Base-by-base conservation (phyloP, 1,284 basidiomycete genomes). In the Baeospora myosura region DNA sequence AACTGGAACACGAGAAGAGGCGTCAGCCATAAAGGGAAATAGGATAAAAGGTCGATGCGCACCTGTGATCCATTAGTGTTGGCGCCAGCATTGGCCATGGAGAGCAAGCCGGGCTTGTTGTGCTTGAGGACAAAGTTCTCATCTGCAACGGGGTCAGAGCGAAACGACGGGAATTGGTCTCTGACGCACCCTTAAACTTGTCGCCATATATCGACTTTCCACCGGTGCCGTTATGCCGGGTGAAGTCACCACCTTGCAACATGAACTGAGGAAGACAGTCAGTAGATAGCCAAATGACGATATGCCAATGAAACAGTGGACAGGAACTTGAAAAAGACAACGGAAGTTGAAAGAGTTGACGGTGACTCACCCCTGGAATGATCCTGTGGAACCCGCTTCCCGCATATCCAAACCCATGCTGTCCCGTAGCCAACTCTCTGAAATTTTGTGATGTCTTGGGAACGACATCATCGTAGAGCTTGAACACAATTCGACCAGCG, bases 141-240 rank as follows among this genome's bases (percentile, higher is more conserved):
- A 56, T 97, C 92, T 78, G 54, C 44, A 21, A 35, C 25, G 34
- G 26, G 23, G 33, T 38, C 21, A 23, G 41, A 24, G 11, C 22
- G 11, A 43, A 42, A 23, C 11, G 34, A 10, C 22, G 11, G 12
- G 28, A 17, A 38, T 22, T 4, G n/a, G 28, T 11, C 23, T 14
- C 11, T 21, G 6, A 65, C 72, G 20, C 44, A 87, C 84, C 85
- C 25, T 61, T 47, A 54, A 87, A 90, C 53, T 81, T 84, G 47
- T 78, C 72, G 12, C 94, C 95, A 50, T 95, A 98, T 57, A 98
- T 96, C 12, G 83, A 89, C 57, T 83, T 80, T 25, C 89, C 90
- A 32, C 95, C 95, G 0, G 92, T 93, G 12, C 82, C 93, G 56
- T 96, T 81, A 32, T 70, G 64, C 6, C 59, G 58, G 16, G 81